Evolutionary conservation across 306 rosid genomes (phyloP).

Genomic region (Aeschynomene evenia): DNA sequence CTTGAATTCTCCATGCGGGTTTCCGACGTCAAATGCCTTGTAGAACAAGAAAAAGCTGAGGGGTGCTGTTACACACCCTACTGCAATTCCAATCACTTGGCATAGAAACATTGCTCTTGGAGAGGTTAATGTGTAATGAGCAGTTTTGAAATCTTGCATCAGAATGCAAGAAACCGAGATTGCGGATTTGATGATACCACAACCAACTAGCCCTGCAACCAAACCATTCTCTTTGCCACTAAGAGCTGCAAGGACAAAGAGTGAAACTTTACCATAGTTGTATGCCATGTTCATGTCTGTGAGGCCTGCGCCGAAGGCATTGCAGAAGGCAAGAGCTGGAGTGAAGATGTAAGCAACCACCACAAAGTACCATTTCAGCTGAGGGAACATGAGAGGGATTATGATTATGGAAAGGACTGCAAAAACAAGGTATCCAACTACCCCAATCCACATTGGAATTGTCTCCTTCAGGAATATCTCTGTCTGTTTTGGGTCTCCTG

Average conservation of each 20-base stretch:
- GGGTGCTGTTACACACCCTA: constrained; percentile 76
- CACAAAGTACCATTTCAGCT: constrained; percentile 42
- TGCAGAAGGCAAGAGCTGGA: constrained; percentile 92
- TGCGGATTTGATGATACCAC: constrained; percentile 76
- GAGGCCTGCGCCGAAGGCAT: constrained; percentile 92
- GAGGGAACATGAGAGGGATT: constrained; percentile 49
- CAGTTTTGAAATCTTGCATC: constrained; percentile 94
- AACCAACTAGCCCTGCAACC: constrained; percentile 64
- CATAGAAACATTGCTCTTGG: constrained; percentile 87
- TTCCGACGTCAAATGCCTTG: constrained; percentile 51
- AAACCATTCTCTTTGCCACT: constrained; percentile 42
- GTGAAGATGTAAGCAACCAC: constrained; percentile 55
- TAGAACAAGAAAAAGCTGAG: constrained; percentile 78
- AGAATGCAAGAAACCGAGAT: constrained; percentile 76
- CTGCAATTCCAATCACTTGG: constrained; percentile 71
- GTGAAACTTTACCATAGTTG: constrained; percentile 88
- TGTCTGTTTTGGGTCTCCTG: constrained; percentile 36
- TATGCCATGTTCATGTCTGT: constrained; percentile 96
- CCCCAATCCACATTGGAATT: constrained; percentile 65
- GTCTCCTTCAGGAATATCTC: constrained; percentile 62
- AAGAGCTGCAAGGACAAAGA: constrained; percentile 66
- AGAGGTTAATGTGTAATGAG: constrained; percentile 73
- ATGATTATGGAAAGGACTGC: constrained; percentile 42
- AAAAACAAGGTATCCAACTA: constrained; percentile 30
- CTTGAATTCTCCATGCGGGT: constrained; percentile 82